Evolutionary conservation across 192 early-diverging fungal genomes (phyloP), one percentile per base, ranked within the genome.

Genomic region (Gigaspora rosea): DNA sequence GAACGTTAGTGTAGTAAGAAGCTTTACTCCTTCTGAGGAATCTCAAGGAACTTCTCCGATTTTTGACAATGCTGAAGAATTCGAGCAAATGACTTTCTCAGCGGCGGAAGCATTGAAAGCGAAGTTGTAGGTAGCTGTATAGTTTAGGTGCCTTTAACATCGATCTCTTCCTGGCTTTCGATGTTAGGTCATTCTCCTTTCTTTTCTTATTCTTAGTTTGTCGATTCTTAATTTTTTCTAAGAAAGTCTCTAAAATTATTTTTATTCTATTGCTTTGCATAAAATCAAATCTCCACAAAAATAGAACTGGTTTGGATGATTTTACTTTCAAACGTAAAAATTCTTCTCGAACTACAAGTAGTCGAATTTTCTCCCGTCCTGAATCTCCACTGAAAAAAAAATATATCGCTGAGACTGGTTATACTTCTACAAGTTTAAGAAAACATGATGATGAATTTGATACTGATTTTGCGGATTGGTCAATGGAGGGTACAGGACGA

Each of bases 401-500:
- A 16, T 22, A 13, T 16, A 64, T 9, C 16, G 20, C 15, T 48
- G 59, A 62, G 47, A 15, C n/a, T 51, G 73, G 59, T 49, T 22
- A 75, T 64, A 13, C 49, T 22, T 75, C 73, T 32, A 64, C 59
- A 27, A 75, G 20, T 33, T 63, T 75, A n/a, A 62, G 61, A 75
- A 62, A 64, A 46, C 73, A 75, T 51, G 36, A 75, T 64, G 61
- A 64, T 13, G 73, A 75, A 62, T 75, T 75, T 35, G 59, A 84
- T 63, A 79, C 78, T 12, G 83, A 84, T 63, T 73, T 80, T 15
- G 73, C 79, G 9, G 83, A 84, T 52, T 84, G 83, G 83, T 73
- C 77, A 22, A 81, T 84, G 15, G 83, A 84, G 46, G 83, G 83
- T 4, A 84, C 83, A 50, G 83, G 83, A 9, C 80, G 79, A 73